A percentile compares a stretch with the other conserved stretches of the same genome.
These are phyloP conservation scores for Nicotiana tomentosiformis DNA, from an alignment of 257 asterid species.

Conservation along the genomic window DNA sequence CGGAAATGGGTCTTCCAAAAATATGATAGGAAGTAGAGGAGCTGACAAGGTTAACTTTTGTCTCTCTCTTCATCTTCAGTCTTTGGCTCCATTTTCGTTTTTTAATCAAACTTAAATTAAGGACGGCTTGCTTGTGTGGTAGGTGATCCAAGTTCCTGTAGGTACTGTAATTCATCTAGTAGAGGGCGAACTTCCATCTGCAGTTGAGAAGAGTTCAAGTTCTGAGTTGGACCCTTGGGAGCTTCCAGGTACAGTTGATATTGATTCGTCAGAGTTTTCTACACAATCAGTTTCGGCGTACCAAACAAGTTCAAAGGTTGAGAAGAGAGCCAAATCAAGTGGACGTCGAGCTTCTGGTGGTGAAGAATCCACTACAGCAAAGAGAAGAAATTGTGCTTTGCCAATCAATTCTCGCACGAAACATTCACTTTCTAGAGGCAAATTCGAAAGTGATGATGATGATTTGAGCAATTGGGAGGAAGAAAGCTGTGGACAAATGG, in stretches of 20 bases:
- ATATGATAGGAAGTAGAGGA: slow-evolving; percentile 89
- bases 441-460: slow-evolving; percentile 18
- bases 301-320: slow-evolving; percentile 11
- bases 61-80: slow-evolving; percentile 4
- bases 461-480: slow-evolving; percentile 17
- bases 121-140: slow-evolving; percentile 7
- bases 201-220: slow-evolving; percentile 54
- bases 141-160: slow-evolving; percentile 83
- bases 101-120: background rate
- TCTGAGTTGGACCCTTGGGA: slow-evolving; percentile 83
- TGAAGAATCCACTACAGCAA: slow-evolving; percentile 13
- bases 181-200: slow-evolving; percentile 69
- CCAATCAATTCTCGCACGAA: slow-evolving; percentile 9
- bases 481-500: slow-evolving; percentile 30
- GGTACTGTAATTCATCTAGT: slow-evolving; percentile 87
- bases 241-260: slow-evolving; percentile 59
- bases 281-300: slow-evolving; percentile 17
- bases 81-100: background rate
- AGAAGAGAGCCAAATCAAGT: background rate
- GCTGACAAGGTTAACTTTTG: slow-evolving; percentile 61
- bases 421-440: slow-evolving; percentile 21
- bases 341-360: background rate
- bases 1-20: slow-evolving; percentile 79
- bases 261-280: slow-evolving; percentile 28
- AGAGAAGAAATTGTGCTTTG: slow-evolving; percentile 11